These are phyloP conservation scores for Pleurotus tuber-regium DNA, from an alignment of 768 basidiomycete species.

Conservation along the genomic window DNA sequence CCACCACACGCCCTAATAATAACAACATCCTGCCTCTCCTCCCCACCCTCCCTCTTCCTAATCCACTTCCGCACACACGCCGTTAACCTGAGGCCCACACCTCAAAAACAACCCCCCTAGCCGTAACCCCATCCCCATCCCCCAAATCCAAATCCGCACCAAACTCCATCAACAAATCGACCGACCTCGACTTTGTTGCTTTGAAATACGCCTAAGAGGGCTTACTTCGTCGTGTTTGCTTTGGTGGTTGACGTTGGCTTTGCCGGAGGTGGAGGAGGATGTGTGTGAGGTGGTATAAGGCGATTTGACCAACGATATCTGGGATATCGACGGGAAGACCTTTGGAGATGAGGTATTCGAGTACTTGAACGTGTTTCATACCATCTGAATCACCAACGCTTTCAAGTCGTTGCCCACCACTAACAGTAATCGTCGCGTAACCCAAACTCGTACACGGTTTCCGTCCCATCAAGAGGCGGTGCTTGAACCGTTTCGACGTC, in stretches of 20 bases:
- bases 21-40: slow-evolving; percentile 39
- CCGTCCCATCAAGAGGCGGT: slow-evolving; percentile 35
- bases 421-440: slow-evolving; percentile 36
- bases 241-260: slow-evolving; percentile 45
- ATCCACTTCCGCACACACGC: slow-evolving; percentile 46
- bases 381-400: slow-evolving; percentile 11
- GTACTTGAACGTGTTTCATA: slow-evolving; percentile 29
- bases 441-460: slow-evolving; percentile 43
- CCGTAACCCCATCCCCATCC: slow-evolving; percentile 36
- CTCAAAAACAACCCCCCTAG: slow-evolving; percentile 25
- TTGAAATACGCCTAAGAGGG: slow-evolving; percentile 34
- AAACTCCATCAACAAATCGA: slow-evolving; percentile 48
- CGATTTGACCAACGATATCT: slow-evolving; percentile 49
- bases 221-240: slow-evolving; percentile 47
- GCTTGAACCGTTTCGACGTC: slow-evolving; percentile 27
- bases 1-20: slow-evolving; percentile 45
- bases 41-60: slow-evolving; percentile 41
- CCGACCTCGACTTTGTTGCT: slow-evolving; percentile 23
- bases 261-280: slow-evolving; percentile 28
- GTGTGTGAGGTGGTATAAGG: slow-evolving; percentile 46
- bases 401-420: slow-evolving; percentile 37
- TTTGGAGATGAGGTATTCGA: slow-evolving; percentile 38
- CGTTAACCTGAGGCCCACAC: slow-evolving; percentile 42
- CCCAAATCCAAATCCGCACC: slow-evolving; percentile 41
- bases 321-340: slow-evolving; percentile 38